Evolutionary conservation across 176 grass and related monocot species (phyloP), one percentile per base, ranked within the genome.

Genomic region (Rhynchospora breviuscula): DNA sequence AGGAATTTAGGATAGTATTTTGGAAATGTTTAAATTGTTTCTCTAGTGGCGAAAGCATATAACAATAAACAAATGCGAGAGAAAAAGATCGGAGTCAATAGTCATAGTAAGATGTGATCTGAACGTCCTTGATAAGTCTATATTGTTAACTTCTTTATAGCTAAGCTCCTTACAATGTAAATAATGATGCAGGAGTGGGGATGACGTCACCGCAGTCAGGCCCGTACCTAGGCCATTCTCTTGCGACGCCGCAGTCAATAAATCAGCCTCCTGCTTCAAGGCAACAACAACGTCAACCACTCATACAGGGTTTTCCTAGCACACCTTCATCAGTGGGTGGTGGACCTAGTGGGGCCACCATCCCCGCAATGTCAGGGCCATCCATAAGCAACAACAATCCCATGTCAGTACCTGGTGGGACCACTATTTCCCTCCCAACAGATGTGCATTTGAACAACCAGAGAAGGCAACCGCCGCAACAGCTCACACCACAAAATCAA

Each of bases 381-480:
- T 56, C 80, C 33, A 63, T 63, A 63, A 81, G 59, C 78, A 81
- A 81, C 78, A 81, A 43, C 59, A 63, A 63, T 18, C 54, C 54
- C 59, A 81, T 62, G 58, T 47, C 59, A 62, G 79, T 7, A 19
- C 59, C 79, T 62, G 59, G 11, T 77, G 72, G 47, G 31, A 4
- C 78, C 53, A 80, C 43, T 59, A 19, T 60, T 62, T 21, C 61
- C 40, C 46, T 65, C 13, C 43, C 12, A 11, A 82, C 61, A 10
- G 61, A 82, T 65, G 67, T 82, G 21, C 67, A 95, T 88, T 69
- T 91, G 82, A 95, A 91, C 85, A 68, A 63, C 21, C 25, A 91
- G 89, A 95, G 91, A 85, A 90, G 89, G 57, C 94, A 93, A 65
- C 94, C 89, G 79, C 56, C 65, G 66, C 93, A 93, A 59, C 94